Evolutionary conservation across 2,329 filamentous ascomycete genomes (phyloP), one percentile per base, ranked within the genome.

Genomic region (Apiospora arundinis): DNA sequence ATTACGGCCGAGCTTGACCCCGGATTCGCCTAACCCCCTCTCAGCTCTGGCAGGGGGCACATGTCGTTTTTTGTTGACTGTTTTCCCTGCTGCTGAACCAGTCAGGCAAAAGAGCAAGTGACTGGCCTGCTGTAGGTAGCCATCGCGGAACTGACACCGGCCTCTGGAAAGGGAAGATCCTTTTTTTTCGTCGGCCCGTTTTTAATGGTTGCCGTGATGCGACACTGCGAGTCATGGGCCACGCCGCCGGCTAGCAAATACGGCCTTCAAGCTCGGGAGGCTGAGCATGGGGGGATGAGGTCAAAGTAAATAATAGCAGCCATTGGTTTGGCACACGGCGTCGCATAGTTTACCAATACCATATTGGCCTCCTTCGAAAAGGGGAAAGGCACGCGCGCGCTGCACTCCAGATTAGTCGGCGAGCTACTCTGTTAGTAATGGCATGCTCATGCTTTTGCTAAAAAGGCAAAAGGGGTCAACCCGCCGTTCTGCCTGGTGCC

Each of bases 181-280:
- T 40, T 14, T 45, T 63, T 40, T 8, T 45, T 63, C 18, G 18
- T 40, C 56, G 56, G 56, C 56, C 56, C 56, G 56, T 40, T 63
- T 63, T 63, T 63, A 40, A 63, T 40, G 28, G 18, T n/a, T 63
- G 56, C 56, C 56, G 56, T 63, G 56, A 63, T 63, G 56, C 56
- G 56, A 63, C 56, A 40, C 28, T 6, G 21, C 56, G 56, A 63
- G 56, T 63, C 56, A 63, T 63, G 56, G 12, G 11, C 56, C 8
- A n/a, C 56, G 28, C 5, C 32, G 32, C 18, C 56, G 56, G 32
- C 21, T 63, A 40, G 56, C 32, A n/a, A n/a, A 63, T 40, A 63
- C 56, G 32, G 28, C 56, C 28, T 6, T 63, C 56, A 12, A 40
- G 32, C 18, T 63, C 32, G 18, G 32, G 56, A 63, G 56, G 56